A percentile compares a stretch with the other conserved stretches of the same genome.
phyloP scores from a whole-genome alignment of 148 eudicot genomes.

The Chenopodium formosanum region DNA sequence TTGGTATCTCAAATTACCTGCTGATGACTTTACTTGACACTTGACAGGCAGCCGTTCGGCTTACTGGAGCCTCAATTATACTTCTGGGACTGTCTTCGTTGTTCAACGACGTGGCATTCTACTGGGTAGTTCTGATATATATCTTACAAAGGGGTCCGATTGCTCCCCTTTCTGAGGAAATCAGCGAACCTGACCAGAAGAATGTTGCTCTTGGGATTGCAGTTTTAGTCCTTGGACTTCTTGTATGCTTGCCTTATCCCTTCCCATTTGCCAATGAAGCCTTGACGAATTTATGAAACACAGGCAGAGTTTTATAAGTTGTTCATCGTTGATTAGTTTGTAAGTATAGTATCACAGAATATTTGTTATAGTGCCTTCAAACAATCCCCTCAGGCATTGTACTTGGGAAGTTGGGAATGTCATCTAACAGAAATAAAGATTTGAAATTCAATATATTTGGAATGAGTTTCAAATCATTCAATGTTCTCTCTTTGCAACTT shows the following conservation, averaged over 20 bases:
- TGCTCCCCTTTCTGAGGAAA: conserved; percentile 88
- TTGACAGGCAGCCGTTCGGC: conserved; percentile 72
- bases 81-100: conserved; percentile 82
- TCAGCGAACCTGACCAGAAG: conserved; percentile 71
- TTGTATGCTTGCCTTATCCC: conserved; percentile 94
- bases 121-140: conserved; percentile 88
- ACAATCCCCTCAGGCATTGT: not conserved
- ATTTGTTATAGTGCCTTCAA: conserved; percentile 12
- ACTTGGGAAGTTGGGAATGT: not conserved
- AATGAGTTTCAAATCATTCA: conserved; percentile 7
- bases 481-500: not conserved
- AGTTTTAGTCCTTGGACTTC: conserved; percentile 73
- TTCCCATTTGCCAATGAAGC: conserved; percentile 65
- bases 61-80: conserved; percentile 64
- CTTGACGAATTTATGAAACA: conserved; percentile 43
- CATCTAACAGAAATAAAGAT: not conserved
- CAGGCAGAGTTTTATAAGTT: not conserved
- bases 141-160: conserved; percentile 91
- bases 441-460: not conserved
- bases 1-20: not conserved
- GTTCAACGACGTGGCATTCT: conserved; percentile 91
- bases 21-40: conserved; percentile 6
- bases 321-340: not conserved
- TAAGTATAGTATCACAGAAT: conserved; percentile 13
- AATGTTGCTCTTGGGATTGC: conserved; percentile 63